Percentiles rank a stretch among this genome's conserved stretches.
Conservation (phyloP, 495 filamentous ascomycete genomes). For the Venustampulla echinocandica region DNA sequence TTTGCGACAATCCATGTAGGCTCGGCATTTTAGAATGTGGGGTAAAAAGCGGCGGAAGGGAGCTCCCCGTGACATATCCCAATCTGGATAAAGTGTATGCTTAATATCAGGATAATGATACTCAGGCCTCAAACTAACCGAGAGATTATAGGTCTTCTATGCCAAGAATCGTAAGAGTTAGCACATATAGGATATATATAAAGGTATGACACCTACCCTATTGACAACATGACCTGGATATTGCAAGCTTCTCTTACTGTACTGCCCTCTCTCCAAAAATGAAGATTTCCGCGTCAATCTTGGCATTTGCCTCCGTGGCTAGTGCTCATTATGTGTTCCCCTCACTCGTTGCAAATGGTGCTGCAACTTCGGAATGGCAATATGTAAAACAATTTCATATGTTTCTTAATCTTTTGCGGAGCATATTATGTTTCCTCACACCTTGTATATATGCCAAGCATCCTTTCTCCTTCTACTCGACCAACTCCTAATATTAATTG, state of each 20-base stretch:
- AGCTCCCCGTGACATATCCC: not conserved
- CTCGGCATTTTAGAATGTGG: not conserved
- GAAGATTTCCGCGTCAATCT: constrained; percentile 1
- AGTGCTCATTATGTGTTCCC: constrained; percentile 5
- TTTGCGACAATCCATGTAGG: not conserved
- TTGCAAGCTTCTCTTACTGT: too few relatives aligned
- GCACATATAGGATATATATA: not conserved
- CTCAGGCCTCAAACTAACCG: not conserved
- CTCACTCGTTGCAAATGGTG: not conserved
- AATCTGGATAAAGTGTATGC: not conserved
- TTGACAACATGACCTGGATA: too few relatives aligned
- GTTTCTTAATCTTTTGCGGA: too few relatives aligned
- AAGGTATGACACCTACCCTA: not conserved
- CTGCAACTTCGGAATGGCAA: not conserved
- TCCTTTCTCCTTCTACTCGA: not conserved
- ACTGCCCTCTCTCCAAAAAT: too few relatives aligned
- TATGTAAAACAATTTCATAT: too few relatives aligned
- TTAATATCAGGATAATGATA: not conserved
- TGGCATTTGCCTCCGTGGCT: not conserved
- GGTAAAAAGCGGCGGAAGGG: not conserved
- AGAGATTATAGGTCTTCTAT: not conserved
- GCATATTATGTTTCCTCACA: not conserved
- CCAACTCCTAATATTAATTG: not conserved
- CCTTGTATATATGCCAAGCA: not conserved
- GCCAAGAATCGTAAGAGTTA: not conserved